Base-by-base conservation (phyloP, 208 protist species). In the Porcisia hertigi region DNA sequence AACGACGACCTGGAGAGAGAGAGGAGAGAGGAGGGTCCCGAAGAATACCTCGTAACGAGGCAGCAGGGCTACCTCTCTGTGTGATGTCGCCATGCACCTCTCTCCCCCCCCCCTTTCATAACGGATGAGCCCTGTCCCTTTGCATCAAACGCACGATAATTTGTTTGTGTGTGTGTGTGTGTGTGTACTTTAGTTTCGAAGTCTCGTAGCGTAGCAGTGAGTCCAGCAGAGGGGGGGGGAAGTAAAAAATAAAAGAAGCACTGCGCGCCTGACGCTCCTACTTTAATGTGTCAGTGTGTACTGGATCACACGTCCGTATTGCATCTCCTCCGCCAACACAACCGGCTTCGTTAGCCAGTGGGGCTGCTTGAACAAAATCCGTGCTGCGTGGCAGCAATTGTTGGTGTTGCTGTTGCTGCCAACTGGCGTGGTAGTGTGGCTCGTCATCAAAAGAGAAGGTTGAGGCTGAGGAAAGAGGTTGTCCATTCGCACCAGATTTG, bases 281-380 rank as follows among this genome's bases (percentile, higher is more conserved):
- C 34, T 45, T 52, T 52, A 52, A 14, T 20, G 12, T 18, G 52
- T 53, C 12, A 18, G 58, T 1, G 43, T 43, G 71, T 79, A 87
- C 72, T 65, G 59, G n/a, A 87, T 43, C 11, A 88, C 63, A 1
- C 25, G 54, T 11, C 86, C 86, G 72, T 90, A 90, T 25, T 71
- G 62, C 81, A 90, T 84, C 52, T 90, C 86, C 80, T 88, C 80
- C 36, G 80, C 83, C 8, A 90, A 64, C 23, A 79, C 59, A 30
- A 69, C 66, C 2, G 86, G 86, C 18, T 82, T 83, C 0, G 4
- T 18, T 8, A 60, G 66, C 81, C 83, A 90, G 5, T 1, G 39
- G 5, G 23, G 71, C 36, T 81, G 82, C 41, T 63, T 72, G 6
- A 90, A 53, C 3, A 88, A 88, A 39, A 47, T 81, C 57, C 36